Evolutionary conservation across 2,329 filamentous ascomycete species (phyloP), one percentile per base, ranked within the genome.

Genomic region (Beauveria bassiana): DNA sequence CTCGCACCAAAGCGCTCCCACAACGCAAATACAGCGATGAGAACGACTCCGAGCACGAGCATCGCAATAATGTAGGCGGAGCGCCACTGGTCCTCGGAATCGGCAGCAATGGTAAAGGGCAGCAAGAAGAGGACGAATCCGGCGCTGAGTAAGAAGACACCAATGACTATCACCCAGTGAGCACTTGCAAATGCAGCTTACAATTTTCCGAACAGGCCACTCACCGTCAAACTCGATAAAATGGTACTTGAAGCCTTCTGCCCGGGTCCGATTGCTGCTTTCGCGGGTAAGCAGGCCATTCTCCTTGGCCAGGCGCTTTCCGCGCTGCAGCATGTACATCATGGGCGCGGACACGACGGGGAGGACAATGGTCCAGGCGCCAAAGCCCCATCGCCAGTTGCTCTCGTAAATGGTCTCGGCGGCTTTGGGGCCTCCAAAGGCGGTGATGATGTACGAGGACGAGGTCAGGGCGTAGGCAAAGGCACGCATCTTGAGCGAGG

Each of bases 301-400:
- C n/a, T 64, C 65, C 53, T 68, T 67, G 3, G 66, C 67, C 45
- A 70, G 67, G 28, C 50, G 59, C 40, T 66, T 64, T 28, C 69
- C 65, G 46, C 63, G 56, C 18, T 67, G 54, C 4, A 71, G 64
- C 5, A 70, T 57, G 12, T 63, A 54, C 12, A 67, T 65, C 9
- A 70, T 62, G 0, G 68, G 70, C 14, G 66, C n/a, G 12, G 61
- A 63, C 14, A 69, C 78, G 28, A 79, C 72, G 3, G 84, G 83
- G 10, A 83, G 67, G 59, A 86, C 79, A 65, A 87, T 84, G 31
- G 79, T 77, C 71, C 83, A 86, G 59, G 78, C 78, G 22, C 83
- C 84, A 65, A 83, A 85, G 8, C 64, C 69, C 71, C 71, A 73
- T 18, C 69, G 65, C 70, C 69, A 73, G n/a, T 64, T 66, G 4